Evolutionary conservation across 2,329 filamentous ascomycete genomes (phyloP).

Genomic region (Trichoderma koningii): DNA sequence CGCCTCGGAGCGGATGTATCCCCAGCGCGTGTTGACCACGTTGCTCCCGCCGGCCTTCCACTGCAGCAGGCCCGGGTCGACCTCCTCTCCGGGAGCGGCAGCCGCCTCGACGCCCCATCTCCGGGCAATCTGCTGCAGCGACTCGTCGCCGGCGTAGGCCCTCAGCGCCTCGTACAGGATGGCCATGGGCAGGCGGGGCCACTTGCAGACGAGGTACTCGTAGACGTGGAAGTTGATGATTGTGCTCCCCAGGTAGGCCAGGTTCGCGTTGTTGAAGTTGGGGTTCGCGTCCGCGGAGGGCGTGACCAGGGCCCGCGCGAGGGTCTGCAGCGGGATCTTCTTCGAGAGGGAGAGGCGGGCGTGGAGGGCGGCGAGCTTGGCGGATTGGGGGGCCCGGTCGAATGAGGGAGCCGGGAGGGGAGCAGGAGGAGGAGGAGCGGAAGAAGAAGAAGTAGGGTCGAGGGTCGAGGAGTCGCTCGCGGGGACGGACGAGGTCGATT

Average conservation of each 20-base stretch:
- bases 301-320: constrained; percentile 84
- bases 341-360: constrained; percentile 80
- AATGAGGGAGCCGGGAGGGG: constrained; percentile 71
- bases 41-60: constrained; percentile 60
- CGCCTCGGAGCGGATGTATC: constrained; percentile 55
- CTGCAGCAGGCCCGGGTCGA: constrained; percentile 88
- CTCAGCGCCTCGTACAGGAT: constrained; percentile 84
- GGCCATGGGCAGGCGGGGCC: constrained; percentile 86
- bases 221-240: constrained; percentile 86
- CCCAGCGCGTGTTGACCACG: constrained; percentile 51
- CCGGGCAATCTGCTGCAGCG: constrained; percentile 70
- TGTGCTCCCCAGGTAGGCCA: constrained; percentile 78
- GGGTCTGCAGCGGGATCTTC: constrained; percentile 80
- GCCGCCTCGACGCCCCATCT: constrained; percentile 93
- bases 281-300: constrained; percentile 77
- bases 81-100: constrained; percentile 84
- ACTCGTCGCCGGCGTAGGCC: constrained; percentile 76
- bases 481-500: constrained; percentile 40
- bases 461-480: constrained; percentile 33
- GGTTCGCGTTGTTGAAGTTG: constrained; percentile 84
- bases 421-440: constrained; percentile 32
- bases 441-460: constrained; percentile 28
- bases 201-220: constrained; percentile 85
- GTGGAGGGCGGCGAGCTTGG: constrained; percentile 90
- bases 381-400: constrained; percentile 67